Base-by-base conservation (phyloP, 306 rosid genomes). In the Chamaecrista fasciculata region DNA sequence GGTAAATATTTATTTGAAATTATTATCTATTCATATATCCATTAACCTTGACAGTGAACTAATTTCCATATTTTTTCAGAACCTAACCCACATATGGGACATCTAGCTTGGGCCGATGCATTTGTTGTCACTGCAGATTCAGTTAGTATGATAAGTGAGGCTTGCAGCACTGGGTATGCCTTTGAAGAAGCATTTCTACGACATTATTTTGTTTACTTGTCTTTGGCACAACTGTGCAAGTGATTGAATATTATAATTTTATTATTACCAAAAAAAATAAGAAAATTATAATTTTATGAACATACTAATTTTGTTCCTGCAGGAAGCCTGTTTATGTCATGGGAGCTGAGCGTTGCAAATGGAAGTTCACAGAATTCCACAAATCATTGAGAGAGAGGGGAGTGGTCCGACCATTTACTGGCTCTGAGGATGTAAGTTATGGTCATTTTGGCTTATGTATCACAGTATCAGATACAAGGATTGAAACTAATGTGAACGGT, bases 91-190 rank as follows among this genome's bases (percentile, higher is more conserved):
- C 90, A 81, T 64, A 82, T 88, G 97, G 98, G 98, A 59, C 90
- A 86, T 78, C 80, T 94, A 64, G 98, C 98, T 48, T 94, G 98
- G 98, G 97, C 85, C 0, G 95, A 94, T 79, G 90, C 98, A 25
- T 94, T 94, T 79, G 86, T 88, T 78, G 82, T 94, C 75, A 88
- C 98, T 5, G 96, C 97, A 71, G 98, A 94, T 80, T 94, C 98
- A n/a, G 83, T 94, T 67, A 90, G 92, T 76, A 72, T 76, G 90
- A 88, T 86, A 69, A 94, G 97, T 50, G 98, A 94, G 78, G 97
- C 80, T 78, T 94, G 97, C 91, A 88, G 96, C 87, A 90, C 98
- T 5, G 98, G 98, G 98, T 94, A 94, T 63, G 88, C 48, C 40
- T 66, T 33, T 65, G 28, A 65, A 51, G 31, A 53, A 71, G 76